Percentiles rank a stretch among this genome's conserved stretches.
These are phyloP conservation scores for Alternaria gaisen DNA, from an alignment of 2,329 filamentous ascomycete species.

Conservation along the genomic window DNA sequence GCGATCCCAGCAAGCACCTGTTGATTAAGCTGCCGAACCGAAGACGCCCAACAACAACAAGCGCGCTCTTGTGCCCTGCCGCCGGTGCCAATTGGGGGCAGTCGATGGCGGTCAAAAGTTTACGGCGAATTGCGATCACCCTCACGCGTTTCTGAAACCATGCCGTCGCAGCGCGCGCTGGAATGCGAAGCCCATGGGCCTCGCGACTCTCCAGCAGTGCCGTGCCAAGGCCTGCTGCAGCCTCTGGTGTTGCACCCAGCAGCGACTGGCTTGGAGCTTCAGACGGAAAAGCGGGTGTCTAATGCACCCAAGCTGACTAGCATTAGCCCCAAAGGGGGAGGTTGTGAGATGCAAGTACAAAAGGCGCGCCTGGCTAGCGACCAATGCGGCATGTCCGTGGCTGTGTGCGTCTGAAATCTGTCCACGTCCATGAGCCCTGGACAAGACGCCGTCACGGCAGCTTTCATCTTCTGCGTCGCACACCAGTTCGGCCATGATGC, in stretches of 20 bases:
- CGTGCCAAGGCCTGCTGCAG: slow-evolving; percentile 6
- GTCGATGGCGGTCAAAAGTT: background rate
- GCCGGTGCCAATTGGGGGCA: background rate
- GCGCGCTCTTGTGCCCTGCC: slow-evolving; percentile 1
- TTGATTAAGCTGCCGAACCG: slow-evolving; percentile 14
- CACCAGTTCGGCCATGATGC: background rate
- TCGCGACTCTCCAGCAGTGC: slow-evolving; percentile 6
- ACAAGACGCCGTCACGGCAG: background rate
- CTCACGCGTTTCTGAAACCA: background rate
- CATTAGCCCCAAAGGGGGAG: slow-evolving; percentile 22
- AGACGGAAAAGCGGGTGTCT: slow-evolving; percentile 27
- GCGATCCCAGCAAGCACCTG: slow-evolving; percentile 20
- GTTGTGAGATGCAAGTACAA: slow-evolving; percentile 7
- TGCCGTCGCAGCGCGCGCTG: slow-evolving; percentile 5
- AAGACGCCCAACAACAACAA: slow-evolving; percentile 15
- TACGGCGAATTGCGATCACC: background rate
- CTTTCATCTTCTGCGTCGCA: background rate
- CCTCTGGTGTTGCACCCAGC: slow-evolving; percentile 15
- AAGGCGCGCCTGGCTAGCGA: slow-evolving; percentile 15
- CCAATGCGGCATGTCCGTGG: slow-evolving; percentile 23
- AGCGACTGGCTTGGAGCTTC: slow-evolving; percentile 22
- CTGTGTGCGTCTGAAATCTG: slow-evolving; percentile 16
- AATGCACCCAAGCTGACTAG: slow-evolving; percentile 21
- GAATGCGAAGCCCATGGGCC: background rate
- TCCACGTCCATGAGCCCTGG: background rate